phyloP scores from a whole-genome alignment of 257 asterid genomes.

The Nicotiana benthamiana region DNA sequence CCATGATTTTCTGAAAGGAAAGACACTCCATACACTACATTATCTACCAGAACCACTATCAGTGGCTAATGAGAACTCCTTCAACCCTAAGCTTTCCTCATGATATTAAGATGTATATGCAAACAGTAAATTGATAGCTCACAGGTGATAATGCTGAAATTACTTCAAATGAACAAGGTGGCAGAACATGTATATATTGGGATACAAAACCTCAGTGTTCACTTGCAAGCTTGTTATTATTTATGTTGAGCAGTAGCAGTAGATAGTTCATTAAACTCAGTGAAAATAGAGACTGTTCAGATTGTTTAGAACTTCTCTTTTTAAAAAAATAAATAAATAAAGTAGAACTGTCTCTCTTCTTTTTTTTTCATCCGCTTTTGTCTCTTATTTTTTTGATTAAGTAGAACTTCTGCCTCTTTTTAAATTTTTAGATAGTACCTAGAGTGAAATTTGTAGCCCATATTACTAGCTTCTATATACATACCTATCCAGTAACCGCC shows the following conservation, averaged over 20 bases:
- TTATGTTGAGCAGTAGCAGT: background rate
- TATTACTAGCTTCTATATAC: background rate
- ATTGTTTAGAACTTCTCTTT: background rate
- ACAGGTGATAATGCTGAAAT: background rate
- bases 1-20: background rate
- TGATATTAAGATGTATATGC: background rate
- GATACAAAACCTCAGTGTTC: background rate
- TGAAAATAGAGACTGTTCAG: background rate
- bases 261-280: background rate
- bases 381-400: no score
- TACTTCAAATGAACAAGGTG: background rate
- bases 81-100: background rate
- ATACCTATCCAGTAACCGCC: slow-evolving; percentile 96
- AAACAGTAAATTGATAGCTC: background rate
- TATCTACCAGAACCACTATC: background rate
- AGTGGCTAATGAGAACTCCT: background rate
- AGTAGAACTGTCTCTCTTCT: no score
- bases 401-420: background rate
- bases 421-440: background rate
- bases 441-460: background rate
- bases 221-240: background rate
- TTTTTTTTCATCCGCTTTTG: no score
- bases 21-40: background rate
- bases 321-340: no score
- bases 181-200: background rate